Evolutionary conservation across 306 rosid genomes (phyloP), one percentile per base, ranked within the genome.

Genomic region (Casuarina equisetifolia): DNA sequence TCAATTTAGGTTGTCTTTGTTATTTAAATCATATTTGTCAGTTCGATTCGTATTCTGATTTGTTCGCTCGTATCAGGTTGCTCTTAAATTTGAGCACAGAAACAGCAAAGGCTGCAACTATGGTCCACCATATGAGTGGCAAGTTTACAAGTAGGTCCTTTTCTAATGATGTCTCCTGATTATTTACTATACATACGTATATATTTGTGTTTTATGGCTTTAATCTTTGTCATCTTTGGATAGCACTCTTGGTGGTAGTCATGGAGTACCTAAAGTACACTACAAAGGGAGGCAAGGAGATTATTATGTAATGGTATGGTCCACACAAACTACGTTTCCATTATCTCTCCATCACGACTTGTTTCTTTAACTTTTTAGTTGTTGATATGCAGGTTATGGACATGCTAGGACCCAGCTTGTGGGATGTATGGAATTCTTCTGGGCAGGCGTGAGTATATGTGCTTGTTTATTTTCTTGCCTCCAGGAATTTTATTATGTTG

Each of bases 71-170:
- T 82, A 74, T 90, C 91, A 94, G 98, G 98, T 94, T 75, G 98
- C 98, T 78, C 78, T 94, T 50, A 94, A 94, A 84, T 92, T 94
- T 80, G 98, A 94, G 84, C 98, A 94, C 74, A 90, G 94, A 84
- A 94, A 92, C 72, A 94, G 98, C 86, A 92, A 94, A 85, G 98
- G 98, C 62, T 94, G 98, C 83, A 92, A 86, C 78, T 88, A 90
- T 70, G 96, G 98, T 19, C 97, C 97, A 82, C 98, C 98, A 2
- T 90, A 92, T 16, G 98, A 94, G 90, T 94, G 98, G 98, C 98
- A 92, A 88, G 98, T 94, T 63, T 94, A 94, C 95, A 92, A 89
- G 98, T 94, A 85, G 48, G 96, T 85, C n/a, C 19, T 7, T 48
- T 55, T 16, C 70, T 61, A 49, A 20, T 32, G 40, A 20, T 6